A percentile compares a stretch with the other conserved stretches of the same genome.
phyloP scores from a whole-genome alignment of 73 alveolate genomes.

The Tetrahymena thermophila region DNA sequence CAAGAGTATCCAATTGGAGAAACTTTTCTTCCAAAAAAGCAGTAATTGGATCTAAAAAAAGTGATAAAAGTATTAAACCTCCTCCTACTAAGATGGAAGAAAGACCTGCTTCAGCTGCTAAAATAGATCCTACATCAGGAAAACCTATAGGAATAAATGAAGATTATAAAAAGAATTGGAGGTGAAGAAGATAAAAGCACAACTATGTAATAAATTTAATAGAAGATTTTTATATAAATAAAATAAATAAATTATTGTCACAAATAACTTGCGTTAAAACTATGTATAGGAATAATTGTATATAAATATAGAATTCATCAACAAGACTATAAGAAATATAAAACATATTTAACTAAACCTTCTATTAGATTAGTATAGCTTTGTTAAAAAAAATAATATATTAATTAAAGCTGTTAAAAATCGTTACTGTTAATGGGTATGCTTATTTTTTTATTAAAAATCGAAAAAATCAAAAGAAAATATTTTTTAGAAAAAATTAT shows the following conservation, averaged over 20 bases:
- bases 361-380: background rate
- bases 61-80: background rate
- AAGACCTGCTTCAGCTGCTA: background rate
- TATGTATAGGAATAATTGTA: no score
- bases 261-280: background rate
- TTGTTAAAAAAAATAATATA: no score
- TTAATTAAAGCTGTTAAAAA: no score
- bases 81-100: background rate
- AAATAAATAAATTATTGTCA: background rate
- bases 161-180: background rate
- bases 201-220: no score
- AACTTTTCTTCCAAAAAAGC: constrained; percentile 69
- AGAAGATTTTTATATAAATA: background rate
- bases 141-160: background rate
- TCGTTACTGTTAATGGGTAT: no score
- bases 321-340: no score
- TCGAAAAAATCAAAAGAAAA: no score
- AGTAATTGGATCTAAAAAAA: constrained; percentile 31
- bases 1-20: constrained; percentile 91
- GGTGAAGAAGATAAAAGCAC: background rate
- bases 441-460: no score
- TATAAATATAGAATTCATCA: no score
- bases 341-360: no score
- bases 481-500: no score
- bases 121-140: background rate